A percentile compares a stretch with the other conserved stretches of the same genome.
These are phyloP conservation scores for Selaginella tamariscina DNA, from an alignment of 75 land plant species.

Conservation along the genomic window DNA sequence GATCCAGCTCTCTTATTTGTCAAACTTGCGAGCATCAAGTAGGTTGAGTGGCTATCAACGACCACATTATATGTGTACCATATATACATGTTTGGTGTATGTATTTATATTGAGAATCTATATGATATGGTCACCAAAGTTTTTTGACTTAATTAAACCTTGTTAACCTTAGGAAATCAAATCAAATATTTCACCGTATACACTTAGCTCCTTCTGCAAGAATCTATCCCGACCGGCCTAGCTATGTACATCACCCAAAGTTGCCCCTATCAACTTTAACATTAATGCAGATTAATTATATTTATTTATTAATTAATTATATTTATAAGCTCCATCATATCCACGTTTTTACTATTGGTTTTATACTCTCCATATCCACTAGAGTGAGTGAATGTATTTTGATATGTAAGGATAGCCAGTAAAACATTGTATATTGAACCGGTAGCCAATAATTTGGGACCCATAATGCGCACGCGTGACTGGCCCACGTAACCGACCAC, in stretches of 20 bases:
- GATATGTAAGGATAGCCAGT: not conserved
- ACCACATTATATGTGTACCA: not conserved
- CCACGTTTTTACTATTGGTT: no score
- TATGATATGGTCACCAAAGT: not conserved
- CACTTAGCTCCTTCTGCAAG: not conserved
- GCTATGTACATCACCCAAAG: not conserved
- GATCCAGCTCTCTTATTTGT: no score
- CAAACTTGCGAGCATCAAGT: not conserved
- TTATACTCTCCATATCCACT: not conserved
- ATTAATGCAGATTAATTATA: not conserved
- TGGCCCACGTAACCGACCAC: not conserved
- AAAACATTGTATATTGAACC: not conserved
- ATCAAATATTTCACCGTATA: not conserved
- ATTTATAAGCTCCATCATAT: no score
- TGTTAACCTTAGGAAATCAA: not conserved
- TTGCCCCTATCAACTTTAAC: not conserved
- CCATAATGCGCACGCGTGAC: constrained; percentile 4
- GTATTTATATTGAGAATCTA: not conserved
- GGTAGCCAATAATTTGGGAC: not conserved
- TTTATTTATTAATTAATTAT: no score
- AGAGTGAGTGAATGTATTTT: not conserved
- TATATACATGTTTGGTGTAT: not conserved
- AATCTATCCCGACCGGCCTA: not conserved
- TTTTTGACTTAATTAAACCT: not conserved
- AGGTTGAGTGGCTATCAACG: not conserved